These are phyloP conservation scores for Fremontodendron californicum DNA, from an alignment of 345 rosid genomes.

Conservation along the genomic window DNA sequence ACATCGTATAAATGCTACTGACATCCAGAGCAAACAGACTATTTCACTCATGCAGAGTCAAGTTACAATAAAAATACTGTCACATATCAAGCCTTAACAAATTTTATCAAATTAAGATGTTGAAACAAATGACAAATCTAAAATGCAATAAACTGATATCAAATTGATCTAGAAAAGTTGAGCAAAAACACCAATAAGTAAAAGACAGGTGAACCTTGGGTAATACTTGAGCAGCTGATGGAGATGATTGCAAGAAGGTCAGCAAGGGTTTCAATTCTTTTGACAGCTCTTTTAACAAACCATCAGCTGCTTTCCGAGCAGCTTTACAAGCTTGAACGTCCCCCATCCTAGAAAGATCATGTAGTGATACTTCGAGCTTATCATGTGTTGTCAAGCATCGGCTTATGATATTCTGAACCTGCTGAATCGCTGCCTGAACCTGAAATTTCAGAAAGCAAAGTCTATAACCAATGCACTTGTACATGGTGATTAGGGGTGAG, in stretches of 20 bases:
- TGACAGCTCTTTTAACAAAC: slow-evolving; percentile 63
- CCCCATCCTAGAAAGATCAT: slow-evolving; percentile 85
- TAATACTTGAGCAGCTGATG: slow-evolving; percentile 61
- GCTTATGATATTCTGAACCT: slow-evolving; percentile 49
- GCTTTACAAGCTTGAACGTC: slow-evolving; percentile 90
- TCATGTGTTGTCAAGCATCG: slow-evolving; percentile 66
- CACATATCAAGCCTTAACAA: neutral
- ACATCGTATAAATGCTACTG: neutral
- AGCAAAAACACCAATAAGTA: neutral
- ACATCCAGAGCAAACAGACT: neutral
- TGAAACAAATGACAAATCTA: neutral
- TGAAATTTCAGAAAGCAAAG: slow-evolving; percentile 30
- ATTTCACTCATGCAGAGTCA: neutral
- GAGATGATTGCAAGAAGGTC: slow-evolving; percentile 61
- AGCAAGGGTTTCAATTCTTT: slow-evolving; percentile 66
- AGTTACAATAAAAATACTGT: neutral
- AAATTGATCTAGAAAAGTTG: neutral
- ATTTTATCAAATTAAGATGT: neutral
- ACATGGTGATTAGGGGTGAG: neutral
- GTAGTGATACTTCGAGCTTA: slow-evolving; percentile 83
- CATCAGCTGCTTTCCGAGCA: slow-evolving; percentile 77
- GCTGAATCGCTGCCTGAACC: slow-evolving; percentile 75
- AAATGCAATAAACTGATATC: neutral
- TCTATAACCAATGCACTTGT: neutral
- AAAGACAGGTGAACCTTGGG: slow-evolving; percentile 54